Base-by-base conservation (phyloP, 208 protist species). In the Trypanosomatidae sp. region DNA sequence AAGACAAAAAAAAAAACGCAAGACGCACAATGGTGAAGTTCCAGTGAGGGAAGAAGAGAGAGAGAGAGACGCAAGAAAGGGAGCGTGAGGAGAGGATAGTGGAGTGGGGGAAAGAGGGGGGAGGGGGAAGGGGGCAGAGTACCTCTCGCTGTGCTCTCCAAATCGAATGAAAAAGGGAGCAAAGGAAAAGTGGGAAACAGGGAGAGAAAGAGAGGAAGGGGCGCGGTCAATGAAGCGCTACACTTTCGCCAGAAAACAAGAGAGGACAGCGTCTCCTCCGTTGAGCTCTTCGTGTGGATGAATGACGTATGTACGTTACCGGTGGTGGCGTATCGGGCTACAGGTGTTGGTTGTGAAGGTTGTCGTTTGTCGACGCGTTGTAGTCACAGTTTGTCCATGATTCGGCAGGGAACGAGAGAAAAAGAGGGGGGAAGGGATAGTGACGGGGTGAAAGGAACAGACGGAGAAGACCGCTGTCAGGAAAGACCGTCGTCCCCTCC, bases 221-320 rank as follows among this genome's bases (percentile, higher is more conserved):
- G 22, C 12, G 43, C n/a, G 1, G 43, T 66, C 43, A 6, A 36
- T 12, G 22, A 66, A 50, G 25, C 41, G 43, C 22, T 39, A 22
- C n/a, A 13, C 17, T 56, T 47, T 33, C 41, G 39, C 30, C 64
- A 62, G 66, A 58, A 79, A 66, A 74, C n/a, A 71, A 76, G 72
- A 68, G 65, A 55, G 73, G 66, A 55, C 6, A 66, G 43, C 39
- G 62, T 30, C 9, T 39, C 56, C 39, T 65, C 53, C 53, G 28
- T 59, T 59, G 53, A 59, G 53, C 53, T 19, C 53, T 59, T 59
- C 2, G 53, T 25, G 12, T 59, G 53, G 28, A 33, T 30, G 25
- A 28, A 25, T 36, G 3, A 59, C 53, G 10, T 2, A 33, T 33
- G 53, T 59, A 25, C 17, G 53, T 59, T 59, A 59, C 53, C 53